phyloP scores from a whole-genome alignment of 352 stramenopile genomes.

The Plasmopara viticola region DNA sequence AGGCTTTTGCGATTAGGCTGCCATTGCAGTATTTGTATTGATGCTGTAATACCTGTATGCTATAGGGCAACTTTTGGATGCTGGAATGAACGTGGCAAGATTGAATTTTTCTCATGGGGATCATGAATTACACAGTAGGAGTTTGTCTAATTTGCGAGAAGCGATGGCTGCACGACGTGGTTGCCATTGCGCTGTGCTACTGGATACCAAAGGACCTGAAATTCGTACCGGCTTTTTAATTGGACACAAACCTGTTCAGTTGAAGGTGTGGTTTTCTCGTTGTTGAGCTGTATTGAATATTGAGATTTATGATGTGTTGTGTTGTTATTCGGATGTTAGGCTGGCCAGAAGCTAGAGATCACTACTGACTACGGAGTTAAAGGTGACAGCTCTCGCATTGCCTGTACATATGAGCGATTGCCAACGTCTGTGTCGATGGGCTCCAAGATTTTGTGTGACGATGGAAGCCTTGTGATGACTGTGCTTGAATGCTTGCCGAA shows the following conservation, averaged over 20 bases:
- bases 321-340: constrained; percentile 16
- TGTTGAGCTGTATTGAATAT: constrained; percentile 1
- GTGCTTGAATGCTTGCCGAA: constrained; percentile 80
- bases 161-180: constrained; percentile 60
- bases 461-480: constrained; percentile 92
- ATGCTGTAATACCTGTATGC: neutral
- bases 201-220: constrained; percentile 97
- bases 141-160: constrained; percentile 85
- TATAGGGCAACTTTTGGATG: constrained; percentile 61
- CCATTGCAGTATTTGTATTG: constrained; percentile 1
- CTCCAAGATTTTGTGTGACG: constrained; percentile 93
- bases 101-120: constrained; percentile 99
- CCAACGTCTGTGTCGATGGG: constrained; percentile 87
- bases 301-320: constrained; percentile 5
- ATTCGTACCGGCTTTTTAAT: constrained; percentile 90
- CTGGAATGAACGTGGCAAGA: constrained; percentile 96
- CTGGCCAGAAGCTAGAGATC: constrained; percentile 80
- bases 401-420: constrained; percentile 93
- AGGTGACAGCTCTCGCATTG: constrained; percentile 75
- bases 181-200: constrained; percentile 87
- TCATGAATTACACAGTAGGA: constrained; percentile 88
- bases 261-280: constrained; percentile 31
- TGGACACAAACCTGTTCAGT: constrained; percentile 55
- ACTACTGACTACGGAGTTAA: constrained; percentile 86
- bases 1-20: constrained; percentile 1